A percentile compares a stretch with the other conserved stretches of the same genome.
Evolutionary conservation across 495 filamentous ascomycete species (phyloP).

Genomic region (Xylaria palmicola): DNA sequence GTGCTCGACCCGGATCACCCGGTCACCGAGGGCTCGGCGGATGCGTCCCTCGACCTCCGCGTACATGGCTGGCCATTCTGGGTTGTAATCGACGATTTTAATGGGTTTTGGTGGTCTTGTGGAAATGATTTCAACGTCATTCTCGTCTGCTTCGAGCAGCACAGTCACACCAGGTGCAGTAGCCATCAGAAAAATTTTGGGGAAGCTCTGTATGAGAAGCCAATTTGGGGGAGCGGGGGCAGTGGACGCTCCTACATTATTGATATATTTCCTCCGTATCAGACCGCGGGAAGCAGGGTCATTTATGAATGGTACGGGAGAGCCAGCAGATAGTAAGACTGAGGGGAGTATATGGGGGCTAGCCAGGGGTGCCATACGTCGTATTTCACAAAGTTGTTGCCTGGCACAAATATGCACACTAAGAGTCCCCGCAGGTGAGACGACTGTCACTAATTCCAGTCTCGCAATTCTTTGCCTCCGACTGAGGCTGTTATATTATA

Average conservation of each 20-base stretch:
- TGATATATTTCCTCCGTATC: not conserved
- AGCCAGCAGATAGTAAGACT: too few relatives aligned
- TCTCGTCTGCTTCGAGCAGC: not conserved
- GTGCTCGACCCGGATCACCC: constrained; percentile 31
- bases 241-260: not conserved
- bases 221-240: too few relatives aligned
- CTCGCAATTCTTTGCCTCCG: too few relatives aligned
- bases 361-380: too few relatives aligned
- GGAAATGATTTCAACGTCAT: constrained; percentile 18
- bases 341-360: too few relatives aligned
- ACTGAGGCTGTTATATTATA: not conserved
- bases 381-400: not conserved
- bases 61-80: constrained; percentile 43
- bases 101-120: constrained; percentile 25
- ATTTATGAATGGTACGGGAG: too few relatives aligned
- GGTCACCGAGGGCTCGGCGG: constrained; percentile 30
- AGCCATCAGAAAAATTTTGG: not conserved
- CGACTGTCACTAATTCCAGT: too few relatives aligned
- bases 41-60: constrained; percentile 25
- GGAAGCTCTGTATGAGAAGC: not conserved
- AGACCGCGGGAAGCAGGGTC: not conserved
- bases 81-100: constrained; percentile 43
- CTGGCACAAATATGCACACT: not conserved
- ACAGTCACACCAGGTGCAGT: not conserved
- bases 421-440: too few relatives aligned